Evolutionary conservation across 129 eudicot genomes (phyloP).

Genomic region (Apium graveolens): DNA sequence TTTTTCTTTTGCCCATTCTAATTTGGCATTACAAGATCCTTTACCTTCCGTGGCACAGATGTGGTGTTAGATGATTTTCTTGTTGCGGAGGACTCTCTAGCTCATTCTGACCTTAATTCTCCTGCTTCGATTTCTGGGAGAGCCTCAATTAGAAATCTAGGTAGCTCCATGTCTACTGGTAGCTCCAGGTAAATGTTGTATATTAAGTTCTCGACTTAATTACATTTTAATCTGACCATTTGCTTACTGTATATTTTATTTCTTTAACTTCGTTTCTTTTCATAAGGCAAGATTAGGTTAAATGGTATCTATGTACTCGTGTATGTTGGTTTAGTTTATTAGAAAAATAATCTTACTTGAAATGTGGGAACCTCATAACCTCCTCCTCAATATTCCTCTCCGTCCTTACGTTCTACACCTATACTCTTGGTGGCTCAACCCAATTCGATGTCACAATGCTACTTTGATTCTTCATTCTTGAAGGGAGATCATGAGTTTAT

Average conservation of each 20-base stretch:
- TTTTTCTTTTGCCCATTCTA: not conserved
- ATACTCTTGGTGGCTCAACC: not conserved
- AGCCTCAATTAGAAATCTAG: slow-evolving; percentile 26
- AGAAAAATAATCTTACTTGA: not conserved
- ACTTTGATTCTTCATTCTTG: not conserved
- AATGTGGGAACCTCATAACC: not conserved
- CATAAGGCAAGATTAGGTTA: not conserved
- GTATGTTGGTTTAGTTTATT: not conserved
- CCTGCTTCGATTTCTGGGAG: slow-evolving; percentile 43
- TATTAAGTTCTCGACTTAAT: not conserved
- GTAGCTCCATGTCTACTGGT: slow-evolving; percentile 41
- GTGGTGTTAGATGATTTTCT: slow-evolving; percentile 71
- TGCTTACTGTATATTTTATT: not conserved
- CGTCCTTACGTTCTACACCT: not conserved
- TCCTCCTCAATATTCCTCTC: not conserved
- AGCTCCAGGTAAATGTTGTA: slow-evolving; percentile 36
- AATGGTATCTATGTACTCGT: not conserved
- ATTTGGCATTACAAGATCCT: not conserved
- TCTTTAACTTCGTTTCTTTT: not conserved
- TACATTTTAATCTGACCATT: not conserved
- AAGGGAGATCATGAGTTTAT: not conserved
- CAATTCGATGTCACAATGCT: not conserved
- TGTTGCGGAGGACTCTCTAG: slow-evolving; percentile 76
- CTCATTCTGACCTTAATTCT: slow-evolving; percentile 59
- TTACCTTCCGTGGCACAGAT: slow-evolving; percentile 43